These are phyloP conservation scores for Torulaspora indica DNA, from an alignment of 805 yeast genomes.

Conservation along the genomic window DNA sequence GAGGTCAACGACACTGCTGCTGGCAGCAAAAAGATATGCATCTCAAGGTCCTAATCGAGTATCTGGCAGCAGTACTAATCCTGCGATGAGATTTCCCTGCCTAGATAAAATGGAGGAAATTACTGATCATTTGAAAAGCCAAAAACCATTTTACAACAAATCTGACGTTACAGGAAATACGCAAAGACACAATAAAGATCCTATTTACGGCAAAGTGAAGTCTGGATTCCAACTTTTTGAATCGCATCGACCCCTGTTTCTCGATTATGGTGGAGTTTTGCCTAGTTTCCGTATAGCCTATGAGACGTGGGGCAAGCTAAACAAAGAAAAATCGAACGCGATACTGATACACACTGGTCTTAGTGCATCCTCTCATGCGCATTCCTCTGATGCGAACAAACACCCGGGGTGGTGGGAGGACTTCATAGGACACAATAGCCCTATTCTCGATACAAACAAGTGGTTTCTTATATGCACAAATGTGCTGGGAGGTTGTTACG, in stretches of 20 bases:
- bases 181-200: slow-evolving; percentile 56
- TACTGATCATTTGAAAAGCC: slow-evolving; percentile 32
- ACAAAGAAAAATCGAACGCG: slow-evolving; percentile 60
- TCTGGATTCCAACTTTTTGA: slow-evolving; percentile 61
- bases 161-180: slow-evolving; percentile 11
- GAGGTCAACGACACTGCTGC: slow-evolving; percentile 8
- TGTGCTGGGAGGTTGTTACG: slow-evolving; percentile 91
- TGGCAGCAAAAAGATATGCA: slow-evolving; percentile 9
- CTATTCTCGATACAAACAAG: slow-evolving; percentile 71
- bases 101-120: slow-evolving; percentile 68
- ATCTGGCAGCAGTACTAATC: slow-evolving; percentile 40
- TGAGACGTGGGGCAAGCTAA: slow-evolving; percentile 85
- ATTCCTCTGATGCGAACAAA: slow-evolving; percentile 63
- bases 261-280: slow-evolving; percentile 78
- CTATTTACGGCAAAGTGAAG: slow-evolving; percentile 66
- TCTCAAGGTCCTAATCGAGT: not conserved
- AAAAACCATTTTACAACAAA: slow-evolving; percentile 5
- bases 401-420: slow-evolving; percentile 94
- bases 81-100: slow-evolving; percentile 78
- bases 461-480: slow-evolving; percentile 85
- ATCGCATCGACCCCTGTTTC: slow-evolving; percentile 53
- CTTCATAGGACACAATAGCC: slow-evolving; percentile 77
- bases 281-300: slow-evolving; percentile 80
- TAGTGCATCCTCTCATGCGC: slow-evolving; percentile 92
- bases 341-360: slow-evolving; percentile 84